Base-by-base conservation (phyloP, 2,329 filamentous ascomycete species). In the Aureobasidium lini region DNA sequence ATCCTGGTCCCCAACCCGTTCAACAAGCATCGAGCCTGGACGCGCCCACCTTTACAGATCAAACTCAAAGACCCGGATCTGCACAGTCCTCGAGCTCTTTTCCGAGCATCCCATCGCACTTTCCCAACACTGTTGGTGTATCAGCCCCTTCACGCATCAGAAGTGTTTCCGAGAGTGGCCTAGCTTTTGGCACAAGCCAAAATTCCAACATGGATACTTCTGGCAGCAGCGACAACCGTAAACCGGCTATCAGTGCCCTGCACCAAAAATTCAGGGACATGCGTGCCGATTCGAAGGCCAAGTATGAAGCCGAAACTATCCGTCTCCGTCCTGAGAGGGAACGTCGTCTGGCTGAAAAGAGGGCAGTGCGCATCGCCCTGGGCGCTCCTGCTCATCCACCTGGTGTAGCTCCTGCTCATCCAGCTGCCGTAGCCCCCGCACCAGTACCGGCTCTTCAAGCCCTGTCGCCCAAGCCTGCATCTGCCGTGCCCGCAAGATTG, bases 111-210 rank as follows among this genome's bases (percentile, higher is more conserved):
- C 67, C 69, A 10, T 60, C 62, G 0, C 60, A 65, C 9, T 59
- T 62, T 10, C 56, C 66, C 8, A 59, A 61, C 7, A 61, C 60
- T 4, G 31, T 70, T 39, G 68, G 68, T 7, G 65, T 64, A 37
- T 70, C 68, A 47, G 66, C 67, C 23, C 66, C 66, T 31, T 40
- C 54, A 10, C 54, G n/a, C 7, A 31, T 57, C 53, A 46, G 18
- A 44, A 57, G 42, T 28, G 15, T 37, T 2, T 57, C 53, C 3
- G 39, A 43, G 16, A 28, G 11, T n/a, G 50, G 34, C 15, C 15
- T 16, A 47, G 44, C 11, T n/a, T 29, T 18, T 29, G 6, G 29
- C 46, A 36, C n/a, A 48, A 29, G 10, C 31, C 32, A 36, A 6
- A 23, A 8, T 15, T 31, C 23, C 18, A 34, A 7, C 13, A 39